phyloP scores from a whole-genome alignment of 306 rosid genomes.

The Inga oerstediana region DNA sequence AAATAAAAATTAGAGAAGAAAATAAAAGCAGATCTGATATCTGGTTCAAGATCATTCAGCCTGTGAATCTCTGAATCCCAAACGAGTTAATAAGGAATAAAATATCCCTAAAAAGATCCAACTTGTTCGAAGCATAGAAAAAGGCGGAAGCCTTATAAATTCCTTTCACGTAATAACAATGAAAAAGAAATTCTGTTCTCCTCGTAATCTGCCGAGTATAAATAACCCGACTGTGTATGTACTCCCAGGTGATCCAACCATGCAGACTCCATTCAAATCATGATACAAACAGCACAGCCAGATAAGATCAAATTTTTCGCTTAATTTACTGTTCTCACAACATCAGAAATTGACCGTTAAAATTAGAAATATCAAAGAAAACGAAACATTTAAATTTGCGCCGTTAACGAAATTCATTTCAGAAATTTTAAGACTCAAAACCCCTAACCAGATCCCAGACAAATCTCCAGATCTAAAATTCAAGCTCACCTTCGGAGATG shows the following conservation, averaged over 20 bases:
- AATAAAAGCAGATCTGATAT: neutral
- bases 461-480: slow-evolving; percentile 15
- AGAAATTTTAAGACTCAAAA: neutral
- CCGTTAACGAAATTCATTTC: neutral
- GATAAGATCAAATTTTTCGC: neutral
- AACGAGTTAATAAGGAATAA: neutral
- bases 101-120: neutral
- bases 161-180: neutral
- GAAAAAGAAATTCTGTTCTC: neutral
- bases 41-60: neutral
- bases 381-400: neutral
- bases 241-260: neutral
- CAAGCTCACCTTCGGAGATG: slow-evolving; percentile 66
- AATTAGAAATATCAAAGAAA: neutral
- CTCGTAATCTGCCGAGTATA: neutral
- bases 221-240: neutral
- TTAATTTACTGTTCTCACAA: neutral
- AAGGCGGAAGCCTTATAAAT: neutral
- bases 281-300: neutral
- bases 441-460: slow-evolving; percentile 23
- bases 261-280: neutral
- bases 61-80: no score
- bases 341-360: neutral
- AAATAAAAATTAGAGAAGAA: neutral
- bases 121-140: neutral